Base-by-base conservation (phyloP, 192 early-diverging fungal genomes). In the Backusella sp. region DNA sequence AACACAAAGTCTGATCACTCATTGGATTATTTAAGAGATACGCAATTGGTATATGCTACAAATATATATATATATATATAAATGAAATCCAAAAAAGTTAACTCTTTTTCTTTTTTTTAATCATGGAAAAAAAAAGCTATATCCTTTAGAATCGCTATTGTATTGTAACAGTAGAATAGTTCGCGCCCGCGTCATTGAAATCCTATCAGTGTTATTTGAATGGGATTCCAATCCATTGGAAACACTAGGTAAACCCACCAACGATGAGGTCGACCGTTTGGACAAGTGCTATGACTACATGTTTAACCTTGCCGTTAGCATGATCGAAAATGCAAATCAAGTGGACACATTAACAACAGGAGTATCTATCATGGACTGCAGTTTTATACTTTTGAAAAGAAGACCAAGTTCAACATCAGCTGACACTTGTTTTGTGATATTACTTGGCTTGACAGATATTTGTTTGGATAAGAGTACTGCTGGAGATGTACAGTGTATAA, bases 161-260 rank as follows among this genome's bases (percentile, higher is more conserved):
- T 32, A 69, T 49, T 72, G 76, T 23, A 53, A n/a, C 4, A 66
- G 77, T 41, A 39, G 80, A 14, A 75, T 85, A 35, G 79, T 87
- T 39, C 75, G 86, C 37, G 75, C 77, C 35, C 76, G 86, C 21
- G 78, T 82, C 1, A 56, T 86, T 37, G 87, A 88, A 35, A 80
- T 88, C 37, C 53, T 88, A 7, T 85, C 79, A 14, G 76, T 68
- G 4, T 41, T 88, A 9, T 69, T 87, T 21, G 76, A 83, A 14
- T 88, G 80, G 46, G 75, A 70, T 11, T n/a, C 79, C 0, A 62
- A 84, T 44, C 85, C 85, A 17, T 66, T 86, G 46, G 11, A 17
- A 12, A 46, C 70, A 49, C 42, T 71, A 9, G 70, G 41, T 2
- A 62, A 62, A 4, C 11, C 56, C 11, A 23, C 21, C 8, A 8